Conservation (phyloP, 1,284 basidiomycete genomes). For the Blastosporella zonata region DNA sequence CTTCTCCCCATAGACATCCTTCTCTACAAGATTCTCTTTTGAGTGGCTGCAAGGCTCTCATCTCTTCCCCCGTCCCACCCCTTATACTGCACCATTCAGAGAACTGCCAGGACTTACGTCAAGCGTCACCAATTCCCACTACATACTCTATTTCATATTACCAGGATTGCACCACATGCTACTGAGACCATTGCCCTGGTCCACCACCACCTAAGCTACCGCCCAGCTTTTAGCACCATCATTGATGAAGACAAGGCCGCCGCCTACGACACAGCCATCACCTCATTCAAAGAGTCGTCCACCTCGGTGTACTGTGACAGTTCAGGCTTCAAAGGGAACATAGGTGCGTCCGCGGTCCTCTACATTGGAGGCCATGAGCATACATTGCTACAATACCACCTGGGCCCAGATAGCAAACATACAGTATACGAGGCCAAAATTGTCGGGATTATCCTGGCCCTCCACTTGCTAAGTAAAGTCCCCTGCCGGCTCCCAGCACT, state of each 20-base stretch:
- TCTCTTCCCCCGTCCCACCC: too few species aligned
- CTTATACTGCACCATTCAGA: too few species aligned
- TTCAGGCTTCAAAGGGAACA: not conserved
- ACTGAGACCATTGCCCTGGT: not conserved
- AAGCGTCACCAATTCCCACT: too few species aligned
- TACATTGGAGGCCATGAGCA: not conserved
- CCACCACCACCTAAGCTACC: not conserved
- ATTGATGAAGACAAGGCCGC: not conserved
- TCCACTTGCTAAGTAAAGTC: too few species aligned
- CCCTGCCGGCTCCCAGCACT: not conserved
- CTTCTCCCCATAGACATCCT: slow-evolving; percentile 10
- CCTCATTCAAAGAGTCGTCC: too few species aligned
- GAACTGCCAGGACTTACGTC: too few species aligned
- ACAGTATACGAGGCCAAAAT: not conserved
- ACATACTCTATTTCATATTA: not conserved
- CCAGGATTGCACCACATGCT: not conserved
- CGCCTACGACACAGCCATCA: not conserved
- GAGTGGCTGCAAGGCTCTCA: too few species aligned
- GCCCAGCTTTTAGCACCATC: not conserved
- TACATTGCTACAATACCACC: not conserved
- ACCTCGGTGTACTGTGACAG: not conserved
- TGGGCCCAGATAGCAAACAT: not conserved
- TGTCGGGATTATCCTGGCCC: not conserved
- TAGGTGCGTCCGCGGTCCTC: not conserved
- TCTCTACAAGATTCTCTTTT: slow-evolving; percentile 6